Conservation (phyloP, 768 basidiomycete genomes). For the Mycena chlorophos region DNA sequence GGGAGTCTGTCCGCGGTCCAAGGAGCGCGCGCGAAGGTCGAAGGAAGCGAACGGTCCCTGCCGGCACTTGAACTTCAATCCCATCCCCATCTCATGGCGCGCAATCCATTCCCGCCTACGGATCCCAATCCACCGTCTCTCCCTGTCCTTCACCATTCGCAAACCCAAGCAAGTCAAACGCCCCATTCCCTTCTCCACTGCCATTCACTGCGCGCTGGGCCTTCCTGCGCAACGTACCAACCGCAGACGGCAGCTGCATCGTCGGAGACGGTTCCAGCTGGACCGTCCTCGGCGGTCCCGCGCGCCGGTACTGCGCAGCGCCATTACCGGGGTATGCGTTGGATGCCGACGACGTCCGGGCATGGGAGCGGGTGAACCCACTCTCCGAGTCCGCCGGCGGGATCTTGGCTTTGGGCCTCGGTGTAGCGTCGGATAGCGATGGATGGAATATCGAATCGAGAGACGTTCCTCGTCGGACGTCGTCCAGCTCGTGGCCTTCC, state of each 20-base stretch:
- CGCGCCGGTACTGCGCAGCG: conserved; percentile 16
- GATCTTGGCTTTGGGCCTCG: conserved; percentile 4
- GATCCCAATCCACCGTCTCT: conserved; percentile 19
- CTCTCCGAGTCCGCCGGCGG: not conserved
- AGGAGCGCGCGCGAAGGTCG: too few relatives aligned
- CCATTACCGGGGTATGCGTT: conserved; percentile 7
- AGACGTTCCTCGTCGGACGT: conserved; percentile 31
- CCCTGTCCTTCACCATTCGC: conserved; percentile 19
- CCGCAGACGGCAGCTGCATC: conserved; percentile 49
- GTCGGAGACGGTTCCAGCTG: conserved; percentile 56
- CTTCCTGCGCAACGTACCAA: conserved; percentile 11
- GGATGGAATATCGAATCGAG: conserved; percentile 28
- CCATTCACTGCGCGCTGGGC: not conserved
- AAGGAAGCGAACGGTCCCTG: too few relatives aligned
- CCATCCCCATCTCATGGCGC: too few relatives aligned
- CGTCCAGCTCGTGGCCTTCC: conserved; percentile 47
- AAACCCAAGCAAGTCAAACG: conserved; percentile 18
- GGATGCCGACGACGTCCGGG: conserved; percentile 15
- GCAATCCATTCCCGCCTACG: too few relatives aligned
- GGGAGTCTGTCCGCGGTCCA: too few relatives aligned
- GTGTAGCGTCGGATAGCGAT: conserved; percentile 12
- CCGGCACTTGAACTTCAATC: too few relatives aligned
- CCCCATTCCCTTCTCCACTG: conserved; percentile 13
- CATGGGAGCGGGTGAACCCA: conserved; percentile 6
- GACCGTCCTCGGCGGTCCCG: conserved; percentile 40